Evolutionary conservation across 495 filamentous ascomycete genomes (phyloP).

Genomic region (Tirmania nivea): DNA sequence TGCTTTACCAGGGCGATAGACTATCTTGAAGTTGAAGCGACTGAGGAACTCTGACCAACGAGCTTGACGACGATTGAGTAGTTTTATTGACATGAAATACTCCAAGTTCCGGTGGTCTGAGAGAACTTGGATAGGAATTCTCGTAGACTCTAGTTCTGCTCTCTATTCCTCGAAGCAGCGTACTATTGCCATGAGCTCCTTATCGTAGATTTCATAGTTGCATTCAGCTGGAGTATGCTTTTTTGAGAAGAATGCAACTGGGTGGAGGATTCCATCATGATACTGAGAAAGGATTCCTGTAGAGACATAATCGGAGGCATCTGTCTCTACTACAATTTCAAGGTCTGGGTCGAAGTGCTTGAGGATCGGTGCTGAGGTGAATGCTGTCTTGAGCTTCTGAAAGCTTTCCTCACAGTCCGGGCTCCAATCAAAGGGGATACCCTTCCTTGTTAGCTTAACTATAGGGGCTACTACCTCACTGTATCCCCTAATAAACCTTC

Average conservation of each 20-base stretch:
- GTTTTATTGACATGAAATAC: slow-evolving; percentile 13
- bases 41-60: slow-evolving; percentile 1
- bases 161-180: slow-evolving; percentile 17
- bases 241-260: background rate
- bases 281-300: background rate
- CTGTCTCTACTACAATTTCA: background rate
- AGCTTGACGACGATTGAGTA: background rate
- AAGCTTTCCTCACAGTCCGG: background rate
- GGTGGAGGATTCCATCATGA: background rate
- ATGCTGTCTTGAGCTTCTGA: slow-evolving; percentile 1
- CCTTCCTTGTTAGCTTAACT: background rate
- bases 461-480: background rate
- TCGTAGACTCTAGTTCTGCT: slow-evolving; percentile 9
- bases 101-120: slow-evolving; percentile 15
- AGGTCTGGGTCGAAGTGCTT: background rate
- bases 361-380: background rate
- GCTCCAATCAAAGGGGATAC: background rate
- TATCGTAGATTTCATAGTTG: no score
- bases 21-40: no score
- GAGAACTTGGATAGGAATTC: slow-evolving; percentile 5
- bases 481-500: slow-evolving; percentile 11
- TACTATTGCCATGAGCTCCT: slow-evolving; percentile 3
- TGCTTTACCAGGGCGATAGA: no score
- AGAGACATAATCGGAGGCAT: slow-evolving; percentile 4
- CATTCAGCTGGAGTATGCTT: no score